A percentile compares a stretch with the other conserved stretches of the same genome.
Evolutionary conservation across 2,329 filamentous ascomycete genomes (phyloP).

Genomic region (Pyricularia pennisetigena): DNA sequence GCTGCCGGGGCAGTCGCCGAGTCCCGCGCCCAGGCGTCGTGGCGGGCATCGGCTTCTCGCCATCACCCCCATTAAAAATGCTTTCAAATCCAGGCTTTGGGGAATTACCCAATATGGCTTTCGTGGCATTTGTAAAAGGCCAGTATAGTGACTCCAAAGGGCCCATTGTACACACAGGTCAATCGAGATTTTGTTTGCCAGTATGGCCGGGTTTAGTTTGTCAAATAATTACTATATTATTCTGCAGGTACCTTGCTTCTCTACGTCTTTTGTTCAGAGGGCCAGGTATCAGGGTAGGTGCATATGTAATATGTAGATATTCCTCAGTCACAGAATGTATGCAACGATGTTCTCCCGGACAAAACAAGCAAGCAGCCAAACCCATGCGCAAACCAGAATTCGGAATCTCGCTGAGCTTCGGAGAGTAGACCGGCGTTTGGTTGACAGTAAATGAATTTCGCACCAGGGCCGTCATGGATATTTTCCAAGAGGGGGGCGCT

Average conservation of each 20-base stretch:
- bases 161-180: too few species aligned
- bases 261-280: too few species aligned
- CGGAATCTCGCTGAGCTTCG: background rate
- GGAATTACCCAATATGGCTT: background rate
- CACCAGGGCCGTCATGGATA: background rate
- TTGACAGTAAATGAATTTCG: background rate
- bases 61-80: background rate
- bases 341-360: too few species aligned
- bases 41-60: conserved; percentile 2
- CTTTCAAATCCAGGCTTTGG: background rate
- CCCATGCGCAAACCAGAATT: background rate
- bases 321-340: too few species aligned
- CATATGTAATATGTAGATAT: too few species aligned
- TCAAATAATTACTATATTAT: too few species aligned
- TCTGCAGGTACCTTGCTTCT: too few species aligned
- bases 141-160: background rate
- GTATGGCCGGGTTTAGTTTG: too few species aligned
- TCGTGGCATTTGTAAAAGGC: background rate
- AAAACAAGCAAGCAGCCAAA: background rate
- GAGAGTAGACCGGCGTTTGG: background rate
- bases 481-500: background rate
- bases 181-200: too few species aligned
- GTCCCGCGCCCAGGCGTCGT: background rate
- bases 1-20: background rate
- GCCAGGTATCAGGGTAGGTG: too few species aligned